Base-by-base conservation (phyloP, 2,329 filamentous ascomycete genomes). In the Cytospora piceicola region DNA sequence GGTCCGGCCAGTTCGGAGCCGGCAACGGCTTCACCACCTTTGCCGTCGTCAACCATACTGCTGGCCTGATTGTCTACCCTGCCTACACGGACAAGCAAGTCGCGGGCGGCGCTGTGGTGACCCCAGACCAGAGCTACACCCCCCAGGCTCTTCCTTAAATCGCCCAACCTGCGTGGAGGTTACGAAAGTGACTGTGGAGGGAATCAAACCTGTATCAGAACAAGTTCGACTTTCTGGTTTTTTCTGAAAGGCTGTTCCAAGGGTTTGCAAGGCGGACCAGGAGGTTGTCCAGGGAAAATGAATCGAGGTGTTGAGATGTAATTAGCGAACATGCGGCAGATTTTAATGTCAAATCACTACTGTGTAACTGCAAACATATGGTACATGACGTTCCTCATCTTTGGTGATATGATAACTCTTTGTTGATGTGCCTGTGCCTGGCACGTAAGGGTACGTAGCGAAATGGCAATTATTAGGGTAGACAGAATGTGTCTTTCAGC, bases 11-110 rank as follows among this genome's bases (percentile, higher is more conserved):
- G 71, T 87, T 86, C 69, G 85, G 83, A 58, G 65, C 75, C 15
- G 80, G 74, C 68, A 76, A 81, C 30, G 84, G 82, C 69, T 87
- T 86, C 78, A 86, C 83, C 29, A 84, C 81, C 27, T 75, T 86
- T 32, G 77, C 81, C 24, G 80, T 87, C 61, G 78, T 81, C 56
- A 76, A 84, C 74, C 75, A 77, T 68, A 68, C 69, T 60, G 73
- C 77, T 70, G 75, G 74, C 57, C 75, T 78, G 68, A 86, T 86
- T 64, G 73, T 79, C 67, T 87, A 77, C 75, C 83, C 84, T 34
- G 77, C 81, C 51, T 87, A 86, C 72, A 83, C 79, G 70, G 85
- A 87, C 70, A 77, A 75, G 60, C 77, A 85, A 75, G 75, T 86
- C 27, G 74, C 72, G 14, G 73, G 69, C 52, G 82, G 80, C 58